phyloP scores from a whole-genome alignment of 257 asterid genomes.

The Jacaranda copaia region DNA sequence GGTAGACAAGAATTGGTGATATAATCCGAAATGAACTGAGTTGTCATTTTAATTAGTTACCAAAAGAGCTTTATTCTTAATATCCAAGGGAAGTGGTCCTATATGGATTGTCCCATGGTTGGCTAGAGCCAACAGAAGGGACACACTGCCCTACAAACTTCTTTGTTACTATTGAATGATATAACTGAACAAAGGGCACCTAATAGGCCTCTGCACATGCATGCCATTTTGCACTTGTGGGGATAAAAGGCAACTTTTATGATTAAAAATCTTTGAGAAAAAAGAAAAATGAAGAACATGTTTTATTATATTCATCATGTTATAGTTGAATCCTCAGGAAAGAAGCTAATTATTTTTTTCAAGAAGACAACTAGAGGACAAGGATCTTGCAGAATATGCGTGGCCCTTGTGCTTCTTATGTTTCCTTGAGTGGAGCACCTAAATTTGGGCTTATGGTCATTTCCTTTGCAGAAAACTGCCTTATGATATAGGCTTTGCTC shows the following conservation, averaged over 20 bases:
- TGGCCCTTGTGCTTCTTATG: conserved; percentile 40
- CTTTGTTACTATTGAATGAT: conserved; percentile 38
- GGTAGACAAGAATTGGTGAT: background rate
- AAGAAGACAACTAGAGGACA: conserved; percentile 52
- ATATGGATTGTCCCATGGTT: conserved; percentile 28
- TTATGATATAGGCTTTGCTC: no score
- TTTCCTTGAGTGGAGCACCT: conserved; percentile 41
- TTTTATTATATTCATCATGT: conserved; percentile 18
- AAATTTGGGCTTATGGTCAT: background rate
- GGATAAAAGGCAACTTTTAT: conserved; percentile 38
- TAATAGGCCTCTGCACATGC: conserved; percentile 55
- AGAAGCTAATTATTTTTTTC: conserved; percentile 18
- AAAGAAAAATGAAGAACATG: conserved; percentile 23
- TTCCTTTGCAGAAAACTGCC: background rate
- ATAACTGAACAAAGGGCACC: conserved; percentile 43
- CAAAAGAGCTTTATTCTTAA: conserved; percentile 4
- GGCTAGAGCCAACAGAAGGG: conserved; percentile 42
- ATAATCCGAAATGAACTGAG: background rate
- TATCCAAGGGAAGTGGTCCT: conserved; percentile 35
- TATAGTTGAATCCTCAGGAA: conserved; percentile 22
- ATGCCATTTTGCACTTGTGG: conserved; percentile 49
- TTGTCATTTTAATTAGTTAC: background rate
- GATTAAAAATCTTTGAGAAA: conserved; percentile 34
- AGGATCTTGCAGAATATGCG: conserved; percentile 35
- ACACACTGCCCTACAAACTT: conserved; percentile 41